Evolutionary conservation across 257 asterid genomes (phyloP).

Genomic region (Echites panduratus): DNA sequence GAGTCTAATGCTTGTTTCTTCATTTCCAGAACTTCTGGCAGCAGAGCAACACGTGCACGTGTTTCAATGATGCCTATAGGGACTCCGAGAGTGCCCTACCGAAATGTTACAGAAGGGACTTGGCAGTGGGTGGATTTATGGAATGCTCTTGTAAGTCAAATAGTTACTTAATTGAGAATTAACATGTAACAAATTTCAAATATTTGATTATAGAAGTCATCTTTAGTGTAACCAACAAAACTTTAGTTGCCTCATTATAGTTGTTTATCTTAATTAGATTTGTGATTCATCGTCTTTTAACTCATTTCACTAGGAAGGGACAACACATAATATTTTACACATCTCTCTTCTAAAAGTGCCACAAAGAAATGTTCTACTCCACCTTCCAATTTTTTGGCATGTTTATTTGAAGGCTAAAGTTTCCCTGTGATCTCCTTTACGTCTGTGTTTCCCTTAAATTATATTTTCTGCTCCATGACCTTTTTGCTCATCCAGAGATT

Average conservation of each 20-base stretch:
- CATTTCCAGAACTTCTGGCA: constrained; percentile 30
- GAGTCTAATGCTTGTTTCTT: constrained; percentile 13
- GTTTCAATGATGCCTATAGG: constrained; percentile 94
- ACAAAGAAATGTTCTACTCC: background rate
- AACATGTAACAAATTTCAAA: background rate
- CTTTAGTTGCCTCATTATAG: background rate
- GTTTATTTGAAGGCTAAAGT: background rate
- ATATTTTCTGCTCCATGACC: background rate
- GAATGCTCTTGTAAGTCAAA: constrained; percentile 89
- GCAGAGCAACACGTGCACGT: constrained; percentile 52
- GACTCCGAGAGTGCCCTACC: constrained; percentile 81
- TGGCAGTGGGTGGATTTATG: constrained; percentile 96
- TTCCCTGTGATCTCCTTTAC: background rate
- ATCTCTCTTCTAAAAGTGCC: background rate
- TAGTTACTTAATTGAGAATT: background rate
- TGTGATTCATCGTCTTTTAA: constrained; percentile 5
- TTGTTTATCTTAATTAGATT: background rate
- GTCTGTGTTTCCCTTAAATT: background rate
- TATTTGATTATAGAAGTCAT: background rate
- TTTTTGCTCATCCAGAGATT: background rate
- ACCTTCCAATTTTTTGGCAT: background rate
- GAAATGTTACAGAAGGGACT: constrained; percentile 63
- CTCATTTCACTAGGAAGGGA: background rate
- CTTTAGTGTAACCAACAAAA: background rate
- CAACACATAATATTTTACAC: background rate